Evolutionary conservation across 2,329 filamentous ascomycete genomes (phyloP), one percentile per base, ranked within the genome.

Genomic region (Ophiostoma triangulosporum): DNA sequence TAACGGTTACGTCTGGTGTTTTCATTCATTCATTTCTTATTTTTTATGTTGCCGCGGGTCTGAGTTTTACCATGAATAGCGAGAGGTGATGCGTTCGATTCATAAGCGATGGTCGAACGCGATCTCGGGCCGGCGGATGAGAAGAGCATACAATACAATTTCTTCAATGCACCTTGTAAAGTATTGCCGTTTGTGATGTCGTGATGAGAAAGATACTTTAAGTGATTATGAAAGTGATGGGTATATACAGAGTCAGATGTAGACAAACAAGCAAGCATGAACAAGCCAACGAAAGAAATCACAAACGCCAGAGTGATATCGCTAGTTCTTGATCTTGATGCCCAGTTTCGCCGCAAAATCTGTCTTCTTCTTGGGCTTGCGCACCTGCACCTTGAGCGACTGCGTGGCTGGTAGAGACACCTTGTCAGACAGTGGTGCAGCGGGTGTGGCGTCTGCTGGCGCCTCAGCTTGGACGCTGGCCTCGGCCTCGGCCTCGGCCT

Each of bases 341-440:
- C 90, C 89, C 49, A 95, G 68, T 22, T 83, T 71, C 14, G 84
- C 81, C 0, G 81, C 73, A 54, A 85, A 78, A 56, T 93, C 82
- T 68, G 93, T 95, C 71, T 95, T 97, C 70, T 88, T 84, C 71
- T 95, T 95, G 49, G 84, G 75, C 43, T 81, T 78, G 56, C 86
- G 75, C 85, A 75, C 66, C 86, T 85, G 63, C 91, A 94, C 0
- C 79, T 80, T 3, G 84, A 51, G 20, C 50, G 35, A 51, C 35
- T 38, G n/a, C 6, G 17, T 31, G 11, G 22, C 5, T 2, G 31
- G 31, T 22, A 26, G n/a, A 15, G 32, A 22, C 14, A 8, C 22
- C 1, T 38, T 33, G 15, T n/a, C 33, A 6, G 24, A 20, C 9
- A 9, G 8, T 20, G 33, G 15, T 45, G 46, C 15, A 8, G 33